Base-by-base conservation (phyloP, 2,329 filamentous ascomycete species). In the Colletotrichum sp. region DNA sequence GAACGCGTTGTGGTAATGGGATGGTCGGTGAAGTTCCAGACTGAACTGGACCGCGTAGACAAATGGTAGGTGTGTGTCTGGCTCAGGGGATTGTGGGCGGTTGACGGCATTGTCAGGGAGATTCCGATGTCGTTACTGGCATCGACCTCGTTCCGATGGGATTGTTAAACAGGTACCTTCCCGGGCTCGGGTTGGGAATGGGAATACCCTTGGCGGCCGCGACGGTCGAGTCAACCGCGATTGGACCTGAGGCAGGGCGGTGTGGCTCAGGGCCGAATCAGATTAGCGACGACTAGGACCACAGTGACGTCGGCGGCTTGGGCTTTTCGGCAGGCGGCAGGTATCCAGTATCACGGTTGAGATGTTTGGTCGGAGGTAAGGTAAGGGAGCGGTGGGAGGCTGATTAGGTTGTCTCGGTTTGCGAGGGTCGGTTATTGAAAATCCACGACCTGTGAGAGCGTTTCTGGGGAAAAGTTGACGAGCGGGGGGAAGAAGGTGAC, bases 291-390 rank as follows among this genome's bases (percentile, higher is more conserved):
- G 15, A 28, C 24, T 5, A 28, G 69, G 57, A 13, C 70, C 70
- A 65, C 55, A 68, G 64, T 75, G 73, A 75, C 73, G 73, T 75
- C 70, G 73, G 55, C 39, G 73, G 70, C 73, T 75, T 75, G 70
- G 43, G 39, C 43, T 16, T 52, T 65, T 69, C 32, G 55, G 69
- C 30, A 73, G 64, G 39, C 63, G 70, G 57, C 59, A 73, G 43
- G 43, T 24, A 57, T 36, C 32, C 59, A 36, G 43, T 59, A 65
- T 48, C 32, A 63, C 39, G 30, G 48, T 36, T 24, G 16, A 55
- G 32, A 63, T 75, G 36, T 61, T 32, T 65, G 26, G 70, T 28
- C 24, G 26, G n/a, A 34, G n/a, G 48, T 13, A 39, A 32, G 57
- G 36, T 39, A 60, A 61, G 26, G 48, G 36, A 66, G 26, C 24